These are phyloP conservation scores for Phytophthora constricta DNA, from an alignment of 352 stramenopile species.

Conservation along the genomic window DNA sequence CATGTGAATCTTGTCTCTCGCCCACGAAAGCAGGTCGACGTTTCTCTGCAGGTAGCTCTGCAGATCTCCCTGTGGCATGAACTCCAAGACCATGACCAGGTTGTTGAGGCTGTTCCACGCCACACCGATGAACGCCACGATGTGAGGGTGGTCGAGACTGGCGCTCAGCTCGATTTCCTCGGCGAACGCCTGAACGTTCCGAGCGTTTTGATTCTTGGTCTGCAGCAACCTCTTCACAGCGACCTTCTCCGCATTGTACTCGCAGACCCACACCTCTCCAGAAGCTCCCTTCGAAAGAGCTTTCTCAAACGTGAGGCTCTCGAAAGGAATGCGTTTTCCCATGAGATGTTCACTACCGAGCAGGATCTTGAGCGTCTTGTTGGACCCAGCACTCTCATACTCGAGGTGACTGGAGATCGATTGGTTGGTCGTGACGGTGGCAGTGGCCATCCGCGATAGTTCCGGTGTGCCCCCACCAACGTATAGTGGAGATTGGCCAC, in stretches of 20 bases:
- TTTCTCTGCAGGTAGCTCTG: conserved; percentile 24
- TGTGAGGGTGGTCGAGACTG: conserved; percentile 48
- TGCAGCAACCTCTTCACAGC: conserved; percentile 53
- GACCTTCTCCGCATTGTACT: conserved; percentile 47
- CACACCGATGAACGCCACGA: conserved; percentile 51
- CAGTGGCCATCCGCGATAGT: neutral
- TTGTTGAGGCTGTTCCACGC: conserved; percentile 47
- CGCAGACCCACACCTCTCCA: conserved; percentile 57
- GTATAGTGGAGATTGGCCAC: conserved; percentile 21
- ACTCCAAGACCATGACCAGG: conserved; percentile 39
- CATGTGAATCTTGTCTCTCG: conserved; percentile 34
- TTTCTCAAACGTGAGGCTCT: conserved; percentile 28
- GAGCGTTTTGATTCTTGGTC: conserved; percentile 29
- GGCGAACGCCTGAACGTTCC: conserved; percentile 38
- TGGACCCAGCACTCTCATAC: conserved; percentile 35
- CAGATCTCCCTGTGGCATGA: conserved; percentile 15
- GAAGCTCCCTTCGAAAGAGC: conserved; percentile 36
- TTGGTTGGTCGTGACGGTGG: conserved; percentile 11
- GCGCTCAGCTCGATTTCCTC: conserved; percentile 45
- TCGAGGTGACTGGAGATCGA: conserved; percentile 26
- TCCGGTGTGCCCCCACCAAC: conserved; percentile 12
- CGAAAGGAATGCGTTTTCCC: conserved; percentile 27
- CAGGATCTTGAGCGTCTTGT: conserved; percentile 33
- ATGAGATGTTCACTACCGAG: conserved; percentile 20
- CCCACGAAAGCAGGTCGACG: conserved; percentile 30